Base-by-base conservation (phyloP, 1,284 basidiomycete genomes). In the Somion occarium region DNA sequence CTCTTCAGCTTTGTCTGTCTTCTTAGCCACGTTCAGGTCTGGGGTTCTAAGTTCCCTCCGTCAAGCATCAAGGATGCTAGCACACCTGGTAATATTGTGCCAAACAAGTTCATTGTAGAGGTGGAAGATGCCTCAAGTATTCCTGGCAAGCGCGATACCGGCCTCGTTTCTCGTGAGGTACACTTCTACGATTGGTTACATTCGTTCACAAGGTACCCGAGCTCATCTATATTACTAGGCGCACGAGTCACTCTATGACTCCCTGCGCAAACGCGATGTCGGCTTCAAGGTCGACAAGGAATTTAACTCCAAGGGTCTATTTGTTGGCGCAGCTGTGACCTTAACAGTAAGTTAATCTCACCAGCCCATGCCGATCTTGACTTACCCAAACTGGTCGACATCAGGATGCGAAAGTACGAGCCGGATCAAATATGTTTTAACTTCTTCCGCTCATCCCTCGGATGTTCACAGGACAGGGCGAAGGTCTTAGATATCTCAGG, bases 41-140 rank as follows among this genome's bases (percentile, higher is more conserved):
- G 48, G 18, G 54, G 49, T 23, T 53, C 53, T 5, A 52, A 45
- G 42, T 54, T 63, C 44, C 63, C 72, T 12, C 55, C 70, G 50
- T 67, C 70, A 19, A 63, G 60, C 52, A 61, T 74, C 46, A 61
- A 69, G 59, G 65, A 63, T 46, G 66, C 63, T 11, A 70, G 58
- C 46, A 20, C 49, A 63, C 50, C 57, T 68, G 34, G 64, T 64
- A 38, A 67, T 55, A 51, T 62, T 23, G 63, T 76, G n/a, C 62
- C 72, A 25, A 78, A 78, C 64, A 74, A 70, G 59, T 78, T 77
- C 59, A 79, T 80, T 44, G 66, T 81, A 37, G 79, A 82, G 56
- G 70, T 80, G 12, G 69, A 73, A 13, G 60, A 58, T 19, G 53
- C 68, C 9, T 64, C 70, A 19, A 64, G 69, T 48, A 70, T 76